Evolutionary conservation across 805 yeast species (phyloP).

Genomic region (Myxozyma nipponensis): DNA sequence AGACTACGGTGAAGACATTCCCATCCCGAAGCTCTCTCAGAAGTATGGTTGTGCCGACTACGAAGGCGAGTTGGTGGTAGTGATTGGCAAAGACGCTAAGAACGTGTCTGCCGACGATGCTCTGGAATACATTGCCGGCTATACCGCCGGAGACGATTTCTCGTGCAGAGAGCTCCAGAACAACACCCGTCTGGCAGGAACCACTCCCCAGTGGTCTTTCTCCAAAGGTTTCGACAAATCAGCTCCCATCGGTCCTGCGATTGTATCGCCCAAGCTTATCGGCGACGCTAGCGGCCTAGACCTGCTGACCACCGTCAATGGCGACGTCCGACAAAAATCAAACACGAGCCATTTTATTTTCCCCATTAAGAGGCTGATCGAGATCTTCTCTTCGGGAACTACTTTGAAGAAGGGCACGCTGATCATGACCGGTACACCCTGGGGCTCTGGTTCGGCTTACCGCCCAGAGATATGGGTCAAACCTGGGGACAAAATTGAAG

Average conservation of each 20-base stretch:
- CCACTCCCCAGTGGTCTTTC: slow-evolving; percentile 49
- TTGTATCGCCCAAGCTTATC: slow-evolving; percentile 38
- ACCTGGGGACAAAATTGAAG: no score
- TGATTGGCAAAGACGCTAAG: slow-evolving; percentile 47
- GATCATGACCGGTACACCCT: no score
- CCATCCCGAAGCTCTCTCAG: slow-evolving; percentile 33
- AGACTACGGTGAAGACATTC: not conserved
- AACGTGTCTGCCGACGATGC: slow-evolving; percentile 46
- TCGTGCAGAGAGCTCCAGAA: slow-evolving; percentile 53
- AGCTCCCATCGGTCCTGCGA: slow-evolving; percentile 55
- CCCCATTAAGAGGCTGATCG: no score
- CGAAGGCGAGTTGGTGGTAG: slow-evolving; percentile 50
- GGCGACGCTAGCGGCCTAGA: no score
- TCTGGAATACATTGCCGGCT: slow-evolving; percentile 46
- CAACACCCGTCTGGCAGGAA: slow-evolving; percentile 44
- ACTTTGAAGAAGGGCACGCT: no score
- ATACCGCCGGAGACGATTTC: slow-evolving; percentile 53
- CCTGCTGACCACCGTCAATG: no score
- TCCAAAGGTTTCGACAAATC: slow-evolving; percentile 53
- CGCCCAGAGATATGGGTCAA: no score
- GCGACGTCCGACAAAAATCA: no score
- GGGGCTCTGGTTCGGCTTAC: no score
- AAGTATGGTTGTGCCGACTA: slow-evolving; percentile 41
- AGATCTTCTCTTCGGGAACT: no score
- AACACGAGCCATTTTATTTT: no score